phyloP scores from a whole-genome alignment of 495 filamentous ascomycete genomes.

The Lichina pygmaea region DNA sequence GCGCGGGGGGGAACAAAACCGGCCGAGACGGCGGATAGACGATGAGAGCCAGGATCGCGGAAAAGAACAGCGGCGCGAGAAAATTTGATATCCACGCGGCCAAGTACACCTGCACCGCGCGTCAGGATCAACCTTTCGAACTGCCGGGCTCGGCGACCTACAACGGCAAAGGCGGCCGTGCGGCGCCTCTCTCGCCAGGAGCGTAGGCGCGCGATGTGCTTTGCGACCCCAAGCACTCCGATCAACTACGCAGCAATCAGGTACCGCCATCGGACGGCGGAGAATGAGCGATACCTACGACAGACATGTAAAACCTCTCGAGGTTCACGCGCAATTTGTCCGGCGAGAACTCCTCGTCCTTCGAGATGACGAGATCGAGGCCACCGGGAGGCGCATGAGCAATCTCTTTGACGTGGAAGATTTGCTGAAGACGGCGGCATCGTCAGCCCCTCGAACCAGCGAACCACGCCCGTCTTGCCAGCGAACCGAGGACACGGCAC shows the following conservation, averaged over 20 bases:
- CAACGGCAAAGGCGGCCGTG: slow-evolving; percentile 37
- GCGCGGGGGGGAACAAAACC: slow-evolving; percentile 48
- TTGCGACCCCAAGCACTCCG: slow-evolving; percentile 32
- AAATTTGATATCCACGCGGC: slow-evolving; percentile 50
- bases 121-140: not conserved
- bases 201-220: slow-evolving; percentile 49
- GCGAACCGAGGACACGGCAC: slow-evolving; percentile 12
- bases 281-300: slow-evolving; percentile 11
- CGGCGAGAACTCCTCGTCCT: slow-evolving; percentile 64
- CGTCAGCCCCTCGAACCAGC: not conserved
- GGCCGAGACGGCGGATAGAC: slow-evolving; percentile 33
- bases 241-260: slow-evolving; percentile 17
- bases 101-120: slow-evolving; percentile 29
- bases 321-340: slow-evolving; percentile 60
- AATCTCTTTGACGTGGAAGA: slow-evolving; percentile 61
- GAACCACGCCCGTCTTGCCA: not conserved
- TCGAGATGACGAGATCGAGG: slow-evolving; percentile 57
- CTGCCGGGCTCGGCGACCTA: slow-evolving; percentile 8
- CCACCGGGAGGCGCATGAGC: slow-evolving; percentile 22
- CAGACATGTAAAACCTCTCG: slow-evolving; percentile 68
- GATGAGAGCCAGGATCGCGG: slow-evolving; percentile 34
- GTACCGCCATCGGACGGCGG: not conserved
- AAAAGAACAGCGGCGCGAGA: slow-evolving; percentile 31
- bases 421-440: slow-evolving; percentile 28
- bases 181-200: slow-evolving; percentile 54